Evolutionary conservation across 164 flowering plant genomes (phyloP).

Genomic region (Berberis vulgaris): DNA sequence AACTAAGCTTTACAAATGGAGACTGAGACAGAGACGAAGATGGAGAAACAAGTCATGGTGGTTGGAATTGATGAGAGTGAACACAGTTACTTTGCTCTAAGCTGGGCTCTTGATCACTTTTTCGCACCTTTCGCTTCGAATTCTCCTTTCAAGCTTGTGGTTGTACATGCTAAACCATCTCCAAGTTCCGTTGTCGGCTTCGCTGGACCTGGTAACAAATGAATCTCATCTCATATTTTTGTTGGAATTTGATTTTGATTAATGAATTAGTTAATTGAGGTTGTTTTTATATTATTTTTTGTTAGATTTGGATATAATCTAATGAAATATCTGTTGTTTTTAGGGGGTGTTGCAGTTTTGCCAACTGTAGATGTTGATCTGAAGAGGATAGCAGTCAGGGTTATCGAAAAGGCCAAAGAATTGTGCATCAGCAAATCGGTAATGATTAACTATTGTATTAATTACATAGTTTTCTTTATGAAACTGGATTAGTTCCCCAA

Average conservation of each 20-base stretch:
- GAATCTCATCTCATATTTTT: too few species aligned
- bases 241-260: too few species aligned
- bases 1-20: too few species aligned
- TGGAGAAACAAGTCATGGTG: constrained; percentile 57
- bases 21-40: too few species aligned
- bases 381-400: constrained; percentile 49
- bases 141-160: constrained; percentile 49
- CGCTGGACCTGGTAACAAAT: constrained; percentile 56
- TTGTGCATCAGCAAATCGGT: constrained; percentile 49
- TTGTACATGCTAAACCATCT: constrained; percentile 66
- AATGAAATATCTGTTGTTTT: not conserved
- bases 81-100: constrained; percentile 59
- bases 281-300: not conserved
- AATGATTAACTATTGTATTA: constrained; percentile 1
- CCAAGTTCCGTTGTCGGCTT: constrained; percentile 44
- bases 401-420: constrained; percentile 43
- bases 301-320: not conserved
- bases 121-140: constrained; percentile 23
- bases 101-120: constrained; percentile 73
- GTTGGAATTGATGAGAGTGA: constrained; percentile 74
- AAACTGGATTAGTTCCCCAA: too few species aligned
- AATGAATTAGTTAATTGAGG: not conserved
- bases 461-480: not conserved
- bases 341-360: constrained; percentile 48
- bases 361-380: constrained; percentile 55